Conservation (phyloP, 108 stramenopile species). For the Skeletonema tropicum region DNA sequence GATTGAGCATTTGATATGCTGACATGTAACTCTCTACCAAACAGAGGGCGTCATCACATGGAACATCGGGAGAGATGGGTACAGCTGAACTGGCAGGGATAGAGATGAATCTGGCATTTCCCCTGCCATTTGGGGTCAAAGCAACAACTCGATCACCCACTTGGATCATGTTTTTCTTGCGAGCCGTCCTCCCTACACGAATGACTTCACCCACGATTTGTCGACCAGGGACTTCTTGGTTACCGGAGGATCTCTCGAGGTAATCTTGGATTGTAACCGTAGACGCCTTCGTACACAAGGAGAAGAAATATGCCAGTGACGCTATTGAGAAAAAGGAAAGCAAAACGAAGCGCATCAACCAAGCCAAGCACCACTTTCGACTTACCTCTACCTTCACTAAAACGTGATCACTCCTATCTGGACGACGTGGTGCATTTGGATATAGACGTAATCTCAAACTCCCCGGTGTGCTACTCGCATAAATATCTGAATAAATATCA, state of each 20-base stretch:
- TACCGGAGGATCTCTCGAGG: conserved; percentile 44
- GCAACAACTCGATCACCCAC: conserved; percentile 70
- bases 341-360: neutral
- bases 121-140: conserved; percentile 56
- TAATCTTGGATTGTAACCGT: conserved; percentile 69
- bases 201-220: conserved; percentile 60
- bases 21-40: conserved; percentile 75
- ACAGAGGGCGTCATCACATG: conserved; percentile 51
- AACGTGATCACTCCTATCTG: conserved; percentile 39
- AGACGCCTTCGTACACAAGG: conserved; percentile 49
- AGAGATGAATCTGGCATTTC: conserved; percentile 67
- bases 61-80: conserved; percentile 54
- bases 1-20: conserved; percentile 71
- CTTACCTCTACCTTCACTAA: conserved; percentile 61
- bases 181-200: conserved; percentile 32
- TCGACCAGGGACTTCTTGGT: conserved; percentile 56
- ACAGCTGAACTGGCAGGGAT: conserved; percentile 51
- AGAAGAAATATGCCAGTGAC: neutral
- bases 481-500: conserved; percentile 37
- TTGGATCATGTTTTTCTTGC: conserved; percentile 8
- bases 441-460: conserved; percentile 33
- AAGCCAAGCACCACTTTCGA: neutral
- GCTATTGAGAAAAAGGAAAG: neutral
- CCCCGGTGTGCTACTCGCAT: too few relatives aligned
- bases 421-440: conserved; percentile 27